Conservation (phyloP, 2,329 filamentous ascomycete species). For the Hypocreales sp. region DNA sequence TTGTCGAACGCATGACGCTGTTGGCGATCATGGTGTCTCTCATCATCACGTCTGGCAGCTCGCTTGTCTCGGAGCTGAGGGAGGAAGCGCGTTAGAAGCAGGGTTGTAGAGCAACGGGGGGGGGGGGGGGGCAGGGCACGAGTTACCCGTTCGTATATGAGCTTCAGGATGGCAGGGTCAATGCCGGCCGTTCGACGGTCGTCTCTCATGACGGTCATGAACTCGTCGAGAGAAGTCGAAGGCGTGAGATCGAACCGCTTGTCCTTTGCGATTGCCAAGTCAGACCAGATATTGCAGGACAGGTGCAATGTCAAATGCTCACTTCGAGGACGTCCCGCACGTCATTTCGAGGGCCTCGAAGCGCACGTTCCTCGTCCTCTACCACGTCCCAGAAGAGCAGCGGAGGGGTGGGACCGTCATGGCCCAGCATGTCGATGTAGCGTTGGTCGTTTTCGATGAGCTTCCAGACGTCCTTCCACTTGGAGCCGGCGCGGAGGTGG, state of each 20-base stretch:
- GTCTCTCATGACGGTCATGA: constrained; percentile 64
- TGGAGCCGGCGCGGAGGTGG: constrained; percentile 77
- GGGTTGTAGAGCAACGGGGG: too few species aligned
- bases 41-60: constrained; percentile 66
- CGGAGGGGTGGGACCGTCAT: constrained; percentile 69
- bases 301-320: constrained; percentile 18
- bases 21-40: constrained; percentile 70
- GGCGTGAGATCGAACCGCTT: constrained; percentile 81
- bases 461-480: constrained; percentile 72
- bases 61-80: constrained; percentile 65
- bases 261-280: constrained; percentile 39
- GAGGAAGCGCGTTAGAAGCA: too few species aligned
- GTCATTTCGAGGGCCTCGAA: constrained; percentile 67
- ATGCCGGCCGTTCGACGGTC: constrained; percentile 82
- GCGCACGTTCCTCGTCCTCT: constrained; percentile 82
- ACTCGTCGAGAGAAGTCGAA: constrained; percentile 80
- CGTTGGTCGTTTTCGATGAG: constrained; percentile 66
- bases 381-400: constrained; percentile 94
- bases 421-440: constrained; percentile 71
- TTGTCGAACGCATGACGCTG: constrained; percentile 75
- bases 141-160: constrained; percentile 77
- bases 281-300: constrained; percentile 1
- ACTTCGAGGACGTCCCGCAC: constrained; percentile 82
- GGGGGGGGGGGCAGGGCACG: too few species aligned
- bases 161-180: constrained; percentile 59